Percentiles rank a stretch among this genome's conserved stretches.
Evolutionary conservation across 2,329 filamentous ascomycete genomes (phyloP).

Genomic region (Arthrobotrys iridis): DNA sequence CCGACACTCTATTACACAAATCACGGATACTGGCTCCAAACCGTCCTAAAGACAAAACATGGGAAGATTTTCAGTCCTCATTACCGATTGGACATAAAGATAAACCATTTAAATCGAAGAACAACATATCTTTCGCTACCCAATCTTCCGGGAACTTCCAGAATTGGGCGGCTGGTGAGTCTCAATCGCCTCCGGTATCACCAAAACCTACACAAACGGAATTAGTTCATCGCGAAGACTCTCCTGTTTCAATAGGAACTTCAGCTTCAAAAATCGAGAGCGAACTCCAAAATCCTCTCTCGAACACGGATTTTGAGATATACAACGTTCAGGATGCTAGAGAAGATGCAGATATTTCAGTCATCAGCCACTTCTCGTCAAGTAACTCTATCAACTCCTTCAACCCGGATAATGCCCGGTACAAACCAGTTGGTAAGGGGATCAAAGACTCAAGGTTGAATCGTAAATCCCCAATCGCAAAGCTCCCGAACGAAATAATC

Average conservation of each 20-base stretch:
- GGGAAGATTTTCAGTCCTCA: no score
- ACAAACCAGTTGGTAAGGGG: constrained; percentile 17
- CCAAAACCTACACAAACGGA: background rate
- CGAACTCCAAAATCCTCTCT: background rate
- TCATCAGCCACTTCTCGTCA: background rate
- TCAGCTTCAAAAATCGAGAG: background rate
- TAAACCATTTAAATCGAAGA: background rate
- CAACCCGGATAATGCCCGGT: constrained; percentile 36
- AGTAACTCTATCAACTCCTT: constrained; percentile 5
- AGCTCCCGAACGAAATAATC: constrained; percentile 33
- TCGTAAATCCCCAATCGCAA: background rate
- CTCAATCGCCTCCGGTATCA: background rate
- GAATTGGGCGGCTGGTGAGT: background rate
- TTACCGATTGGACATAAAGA: no score
- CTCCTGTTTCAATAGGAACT: background rate
- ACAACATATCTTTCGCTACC: background rate
- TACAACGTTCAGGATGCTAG: background rate
- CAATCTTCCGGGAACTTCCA: no score
- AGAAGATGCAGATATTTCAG: background rate
- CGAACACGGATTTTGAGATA: background rate
- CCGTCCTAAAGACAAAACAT: constrained; percentile 2
- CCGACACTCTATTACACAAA: background rate
- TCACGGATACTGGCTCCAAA: background rate
- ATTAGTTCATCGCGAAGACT: background rate
- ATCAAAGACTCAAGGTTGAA: background rate